Percentiles rank a stretch among this genome's conserved stretches.
phyloP scores from a whole-genome alignment of 805 yeast genomes.

The Hanseniaspora thailandica region DNA sequence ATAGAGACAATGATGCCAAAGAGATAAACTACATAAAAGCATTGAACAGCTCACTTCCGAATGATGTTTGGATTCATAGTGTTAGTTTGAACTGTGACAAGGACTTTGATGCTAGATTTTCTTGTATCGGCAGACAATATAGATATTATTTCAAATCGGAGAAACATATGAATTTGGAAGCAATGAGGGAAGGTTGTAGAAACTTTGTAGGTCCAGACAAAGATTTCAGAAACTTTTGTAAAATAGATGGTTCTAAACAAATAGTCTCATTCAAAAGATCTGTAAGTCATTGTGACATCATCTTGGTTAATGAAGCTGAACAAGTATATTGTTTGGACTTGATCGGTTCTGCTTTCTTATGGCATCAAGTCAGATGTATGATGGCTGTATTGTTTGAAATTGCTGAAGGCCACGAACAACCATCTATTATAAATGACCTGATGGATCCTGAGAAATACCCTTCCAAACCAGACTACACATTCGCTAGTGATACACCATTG shows the following conservation, averaged over 20 bases:
- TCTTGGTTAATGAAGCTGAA: slow-evolving; percentile 24
- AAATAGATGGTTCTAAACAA: slow-evolving; percentile 87
- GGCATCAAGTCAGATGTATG: slow-evolving; percentile 98
- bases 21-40: slow-evolving; percentile 71
- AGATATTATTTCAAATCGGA: slow-evolving; percentile 56
- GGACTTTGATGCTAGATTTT: slow-evolving; percentile 83
- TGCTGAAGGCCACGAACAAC: slow-evolving; percentile 65
- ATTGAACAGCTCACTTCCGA: slow-evolving; percentile 66
- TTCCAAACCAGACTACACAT: slow-evolving; percentile 64
- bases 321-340: slow-evolving; percentile 61
- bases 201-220: slow-evolving; percentile 53
- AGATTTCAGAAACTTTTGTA: slow-evolving; percentile 91
- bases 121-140: slow-evolving; percentile 78
- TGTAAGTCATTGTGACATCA: slow-evolving; percentile 43
- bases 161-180: slow-evolving; percentile 42
- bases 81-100: slow-evolving; percentile 73
- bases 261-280: slow-evolving; percentile 64
- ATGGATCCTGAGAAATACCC: slow-evolving; percentile 47
- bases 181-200: slow-evolving; percentile 60
- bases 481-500: slow-evolving; percentile 84
- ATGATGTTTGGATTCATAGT: slow-evolving; percentile 72
- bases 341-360: slow-evolving; percentile 78
- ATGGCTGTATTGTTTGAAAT: slow-evolving; percentile 68
- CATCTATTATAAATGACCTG: slow-evolving; percentile 45
- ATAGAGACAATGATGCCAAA: slow-evolving; percentile 43